Evolutionary conservation across 2,329 filamentous ascomycete species (phyloP).

Genomic region (Colletotrichum cereale): DNA sequence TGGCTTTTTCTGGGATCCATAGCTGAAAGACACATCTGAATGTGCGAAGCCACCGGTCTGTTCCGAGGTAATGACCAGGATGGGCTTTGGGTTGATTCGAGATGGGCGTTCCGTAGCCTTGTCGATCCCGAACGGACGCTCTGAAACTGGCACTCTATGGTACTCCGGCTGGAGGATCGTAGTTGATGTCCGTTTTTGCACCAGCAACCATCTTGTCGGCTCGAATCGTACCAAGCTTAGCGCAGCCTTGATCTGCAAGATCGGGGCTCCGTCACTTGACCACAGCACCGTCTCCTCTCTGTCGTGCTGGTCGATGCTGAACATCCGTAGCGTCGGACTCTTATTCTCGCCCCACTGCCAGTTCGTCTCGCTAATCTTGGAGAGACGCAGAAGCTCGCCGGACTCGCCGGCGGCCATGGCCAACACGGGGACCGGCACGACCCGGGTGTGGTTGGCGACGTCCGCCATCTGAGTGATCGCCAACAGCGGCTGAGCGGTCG

Average conservation of each 20-base stretch:
- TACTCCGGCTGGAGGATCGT: slow-evolving; percentile 65
- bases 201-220: slow-evolving; percentile 63
- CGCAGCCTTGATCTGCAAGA: slow-evolving; percentile 64
- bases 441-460: slow-evolving; percentile 46
- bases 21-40: slow-evolving; percentile 75
- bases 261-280: slow-evolving; percentile 64
- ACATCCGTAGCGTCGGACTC: slow-evolving; percentile 61
- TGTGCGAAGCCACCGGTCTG: slow-evolving; percentile 69
- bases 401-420: slow-evolving; percentile 67
- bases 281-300: slow-evolving; percentile 65
- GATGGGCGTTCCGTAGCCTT: slow-evolving; percentile 54
- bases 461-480: slow-evolving; percentile 68
- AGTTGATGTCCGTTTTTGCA: slow-evolving; percentile 66
- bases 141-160: slow-evolving; percentile 52
- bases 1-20: slow-evolving; percentile 59
- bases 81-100: slow-evolving; percentile 66
- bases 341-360: slow-evolving; percentile 66
- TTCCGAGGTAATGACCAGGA: slow-evolving; percentile 64
- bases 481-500: slow-evolving; percentile 55
- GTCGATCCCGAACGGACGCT: slow-evolving; percentile 27
- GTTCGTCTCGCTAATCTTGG: slow-evolving; percentile 61
- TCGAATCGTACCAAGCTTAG: slow-evolving; percentile 53
- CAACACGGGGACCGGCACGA: slow-evolving; percentile 52
- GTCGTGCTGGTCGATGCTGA: slow-evolving; percentile 55
- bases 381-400: slow-evolving; percentile 69